Conservation (phyloP, 768 basidiomycete species). For the Dendrothele bispora region DNA sequence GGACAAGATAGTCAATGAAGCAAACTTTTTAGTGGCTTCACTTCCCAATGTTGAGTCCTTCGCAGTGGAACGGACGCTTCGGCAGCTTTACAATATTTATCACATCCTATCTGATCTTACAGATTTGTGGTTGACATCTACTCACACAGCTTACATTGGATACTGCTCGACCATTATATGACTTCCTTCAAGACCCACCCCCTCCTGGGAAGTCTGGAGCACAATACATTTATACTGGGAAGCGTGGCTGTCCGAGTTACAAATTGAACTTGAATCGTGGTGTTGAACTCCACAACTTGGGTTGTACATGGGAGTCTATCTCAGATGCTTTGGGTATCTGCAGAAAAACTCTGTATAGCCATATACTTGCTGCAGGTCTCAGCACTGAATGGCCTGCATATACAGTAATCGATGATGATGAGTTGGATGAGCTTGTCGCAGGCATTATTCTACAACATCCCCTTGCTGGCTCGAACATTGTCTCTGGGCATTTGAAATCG, state of each 20-base stretch:
- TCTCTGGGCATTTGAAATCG: slow-evolving; percentile 20
- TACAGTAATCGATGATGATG: neutral
- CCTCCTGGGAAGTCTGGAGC: neutral
- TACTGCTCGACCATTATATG: neutral
- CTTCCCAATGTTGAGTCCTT: slow-evolving; percentile 17
- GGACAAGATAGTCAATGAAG: slow-evolving; percentile 10
- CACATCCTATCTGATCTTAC: slow-evolving; percentile 8
- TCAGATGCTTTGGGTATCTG: slow-evolving; percentile 1
- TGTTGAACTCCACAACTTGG: slow-evolving; percentile 1
- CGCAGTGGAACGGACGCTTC: slow-evolving; percentile 8
- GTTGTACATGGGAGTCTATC: neutral
- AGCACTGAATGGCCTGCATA: neutral
- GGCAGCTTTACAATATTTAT: slow-evolving; percentile 9
- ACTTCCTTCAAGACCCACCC: slow-evolving; percentile 1
- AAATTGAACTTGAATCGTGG: neutral
- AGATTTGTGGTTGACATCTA: neutral
- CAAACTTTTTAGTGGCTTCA: slow-evolving; percentile 14
- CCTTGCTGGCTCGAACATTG: slow-evolving; percentile 21
- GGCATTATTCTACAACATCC: slow-evolving; percentile 8
- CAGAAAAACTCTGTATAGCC: slow-evolving; percentile 3
- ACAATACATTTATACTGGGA: neutral
- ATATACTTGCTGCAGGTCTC: neutral
- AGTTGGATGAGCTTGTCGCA: slow-evolving; percentile 7
- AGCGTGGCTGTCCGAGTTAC: slow-evolving; percentile 1
- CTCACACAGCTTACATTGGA: neutral